phyloP scores from a whole-genome alignment of 2,329 filamentous ascomycete species.

The Sporothrix globosa region DNA sequence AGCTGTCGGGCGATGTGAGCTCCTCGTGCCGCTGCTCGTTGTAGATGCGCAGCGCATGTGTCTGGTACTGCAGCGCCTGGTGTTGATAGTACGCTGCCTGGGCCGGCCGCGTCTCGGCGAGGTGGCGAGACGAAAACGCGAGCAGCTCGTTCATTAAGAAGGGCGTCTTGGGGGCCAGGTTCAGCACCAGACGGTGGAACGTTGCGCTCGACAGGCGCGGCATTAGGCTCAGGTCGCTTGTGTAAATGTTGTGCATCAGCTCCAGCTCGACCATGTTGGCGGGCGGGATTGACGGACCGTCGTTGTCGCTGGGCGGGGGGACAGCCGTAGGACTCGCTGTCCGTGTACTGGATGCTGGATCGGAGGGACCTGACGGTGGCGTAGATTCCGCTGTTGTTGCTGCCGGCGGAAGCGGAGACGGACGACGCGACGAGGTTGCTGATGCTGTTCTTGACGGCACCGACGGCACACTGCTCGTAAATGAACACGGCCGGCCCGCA shows the following conservation, averaged over 20 bases:
- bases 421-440: not conserved
- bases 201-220: not conserved
- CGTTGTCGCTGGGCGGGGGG: too few species aligned
- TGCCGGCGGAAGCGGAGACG: not conserved
- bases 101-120: not conserved
- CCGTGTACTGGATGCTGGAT: not conserved
- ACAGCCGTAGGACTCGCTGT: too few species aligned
- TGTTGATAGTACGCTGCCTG: not conserved
- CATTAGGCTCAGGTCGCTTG: not conserved
- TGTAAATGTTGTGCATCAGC: slow-evolving; percentile 9
- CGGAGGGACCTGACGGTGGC: not conserved
- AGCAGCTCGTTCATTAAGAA: slow-evolving; percentile 15
- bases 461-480: not conserved
- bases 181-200: not conserved
- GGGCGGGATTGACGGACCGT: not conserved
- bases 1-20: not conserved
- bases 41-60: not conserved
- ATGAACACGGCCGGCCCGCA: not conserved
- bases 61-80: slow-evolving; percentile 5
- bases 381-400: not conserved
- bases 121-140: slow-evolving; percentile 16
- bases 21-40: not conserved
- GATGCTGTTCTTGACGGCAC: not conserved
- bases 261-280: not conserved
- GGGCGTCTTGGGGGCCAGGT: not conserved